Evolutionary conservation across 2,329 filamentous ascomycete genomes (phyloP), one percentile per base, ranked within the genome.

Genomic region (Madurella mycetomatis): DNA sequence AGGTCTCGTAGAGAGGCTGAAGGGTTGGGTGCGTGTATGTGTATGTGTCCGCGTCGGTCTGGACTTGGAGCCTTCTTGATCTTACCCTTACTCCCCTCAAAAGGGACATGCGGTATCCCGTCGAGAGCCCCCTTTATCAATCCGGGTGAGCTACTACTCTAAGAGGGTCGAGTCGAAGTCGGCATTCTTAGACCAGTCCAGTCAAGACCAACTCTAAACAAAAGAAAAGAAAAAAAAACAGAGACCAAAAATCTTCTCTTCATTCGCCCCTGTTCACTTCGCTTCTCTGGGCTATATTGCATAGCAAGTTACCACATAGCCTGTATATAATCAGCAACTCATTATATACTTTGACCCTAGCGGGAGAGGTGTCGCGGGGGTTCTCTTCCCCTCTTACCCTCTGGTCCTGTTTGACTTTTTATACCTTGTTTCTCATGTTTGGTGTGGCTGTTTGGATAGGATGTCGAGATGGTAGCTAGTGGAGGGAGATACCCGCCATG

Each of bases 1-100:
- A 75, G 47, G 67, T 82, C 45, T 78, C 76, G 61, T 80, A 72
- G 13, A 32, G 30, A 30, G 15, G 25, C 19, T 44, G 30, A 30
- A n/a, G 12, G 31, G 41, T 16, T 44, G 19, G 41, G 41, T 34
- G 43, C 30, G 13, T 51, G 25, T 34, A 25, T 25, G 25, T 25
- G 25, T 25, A 7, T 25, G 25, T 25, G 7, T 25, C 4, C 7
- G 25, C 7, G 25, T 25, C 25, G 25, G 25, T 25, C 25, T 25
- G 25, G 25, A 25, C 25, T 3, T 25, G 25, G 25, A 7, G 25
- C 25, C 25, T 25, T 25, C 25, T 25, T 25, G 25, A 25, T 25
- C 7, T 25, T 25, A 25, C 25, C 25, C 25, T 25, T 25, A 25
- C 7, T 7, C 25, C n/a, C n/a, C n/a, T n/a, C n/a, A n/a, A n/a